These are phyloP conservation scores for Pontederia paniculata DNA, from an alignment of 176 grass and related monocot genomes.

Conservation along the genomic window DNA sequence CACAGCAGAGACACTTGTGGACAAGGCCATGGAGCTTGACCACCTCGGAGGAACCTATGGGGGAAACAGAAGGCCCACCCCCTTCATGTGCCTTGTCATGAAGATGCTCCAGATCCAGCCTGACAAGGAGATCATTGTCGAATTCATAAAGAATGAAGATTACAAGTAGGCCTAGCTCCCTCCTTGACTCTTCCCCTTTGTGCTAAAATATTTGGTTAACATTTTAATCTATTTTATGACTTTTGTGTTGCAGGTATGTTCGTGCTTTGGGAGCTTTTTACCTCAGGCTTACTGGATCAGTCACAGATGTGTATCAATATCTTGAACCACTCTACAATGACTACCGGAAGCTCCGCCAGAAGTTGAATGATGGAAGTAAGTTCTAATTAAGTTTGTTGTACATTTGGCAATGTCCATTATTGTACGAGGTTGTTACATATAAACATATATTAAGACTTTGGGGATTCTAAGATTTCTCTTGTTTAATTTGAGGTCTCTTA, in stretches of 20 bases:
- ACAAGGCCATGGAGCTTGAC: conserved; percentile 99
- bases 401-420: not conserved
- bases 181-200: too few species aligned
- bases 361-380: conserved; percentile 70
- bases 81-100: conserved; percentile 78
- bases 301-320: conserved; percentile 89
- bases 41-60: conserved; percentile 72
- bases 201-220: too few species aligned
- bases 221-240: too few species aligned
- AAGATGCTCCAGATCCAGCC: conserved; percentile 99
- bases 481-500: not conserved
- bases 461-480: not conserved
- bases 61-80: conserved; percentile 63
- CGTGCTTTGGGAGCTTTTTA: conserved; percentile 73
- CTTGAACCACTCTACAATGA: conserved; percentile 96
- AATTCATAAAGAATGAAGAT: conserved; percentile 97
- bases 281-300: conserved; percentile 56
- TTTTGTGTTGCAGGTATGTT: conserved; percentile 48
- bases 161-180: conserved; percentile 41
- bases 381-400: not conserved
- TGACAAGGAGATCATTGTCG: conserved; percentile 91
- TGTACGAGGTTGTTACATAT: too few species aligned
- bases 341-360: conserved; percentile 72
- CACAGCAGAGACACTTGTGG: conserved; percentile 85
- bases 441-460: not conserved